These are phyloP conservation scores for Sechiopsis laciniata DNA, from an alignment of 306 rosid genomes.

Conservation along the genomic window DNA sequence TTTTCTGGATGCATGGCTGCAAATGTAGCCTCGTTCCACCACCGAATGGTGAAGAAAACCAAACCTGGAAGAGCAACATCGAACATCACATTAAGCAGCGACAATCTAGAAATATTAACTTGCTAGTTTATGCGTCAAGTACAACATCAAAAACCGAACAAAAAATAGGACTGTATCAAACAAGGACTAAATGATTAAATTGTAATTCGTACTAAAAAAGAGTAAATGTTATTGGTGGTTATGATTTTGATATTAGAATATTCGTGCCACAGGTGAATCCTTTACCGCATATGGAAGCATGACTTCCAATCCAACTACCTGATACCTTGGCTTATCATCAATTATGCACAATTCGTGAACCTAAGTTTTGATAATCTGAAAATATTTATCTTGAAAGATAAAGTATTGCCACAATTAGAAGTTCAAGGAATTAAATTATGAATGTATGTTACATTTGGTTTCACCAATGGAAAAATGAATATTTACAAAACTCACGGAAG, in stretches of 20 bases:
- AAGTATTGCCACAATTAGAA: neutral
- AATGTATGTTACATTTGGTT: neutral
- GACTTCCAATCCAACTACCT: neutral
- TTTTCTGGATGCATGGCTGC: slow-evolving; percentile 81
- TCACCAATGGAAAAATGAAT: neutral
- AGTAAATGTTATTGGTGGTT: neutral
- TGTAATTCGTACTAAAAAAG: neutral
- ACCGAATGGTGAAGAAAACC: slow-evolving; percentile 86
- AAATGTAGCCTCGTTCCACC: slow-evolving; percentile 82
- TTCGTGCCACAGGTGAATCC: neutral
- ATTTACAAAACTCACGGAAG: neutral
- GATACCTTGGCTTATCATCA: neutral
- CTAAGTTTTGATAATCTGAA: neutral
- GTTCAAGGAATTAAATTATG: neutral
- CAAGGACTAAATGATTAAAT: neutral
- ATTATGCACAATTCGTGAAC: neutral
- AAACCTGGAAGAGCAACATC: slow-evolving; percentile 47
- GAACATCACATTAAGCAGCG: neutral
- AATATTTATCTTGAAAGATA: neutral
- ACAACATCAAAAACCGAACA: neutral
- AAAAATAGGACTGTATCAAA: neutral
- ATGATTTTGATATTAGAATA: neutral
- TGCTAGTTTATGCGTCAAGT: neutral
- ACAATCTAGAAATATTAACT: neutral
- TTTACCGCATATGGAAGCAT: neutral